These are phyloP conservation scores for Phellinidium pouzarii DNA, from an alignment of 1,284 basidiomycete species.

Conservation along the genomic window DNA sequence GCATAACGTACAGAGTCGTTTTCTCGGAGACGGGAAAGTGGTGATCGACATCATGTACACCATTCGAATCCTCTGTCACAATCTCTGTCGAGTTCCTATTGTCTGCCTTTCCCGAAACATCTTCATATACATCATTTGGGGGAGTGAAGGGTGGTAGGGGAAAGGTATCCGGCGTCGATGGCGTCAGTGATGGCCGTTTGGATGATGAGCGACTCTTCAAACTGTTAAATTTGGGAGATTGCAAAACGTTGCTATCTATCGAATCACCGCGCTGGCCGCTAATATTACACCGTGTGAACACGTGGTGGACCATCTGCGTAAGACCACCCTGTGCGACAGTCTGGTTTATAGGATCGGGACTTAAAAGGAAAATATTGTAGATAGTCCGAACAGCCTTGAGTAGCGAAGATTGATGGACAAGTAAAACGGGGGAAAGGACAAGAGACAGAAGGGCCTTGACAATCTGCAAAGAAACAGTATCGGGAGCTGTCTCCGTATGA, in stretches of 20 bases:
- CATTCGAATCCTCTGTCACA: slow-evolving; percentile 8
- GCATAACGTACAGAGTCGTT: slow-evolving; percentile 11
- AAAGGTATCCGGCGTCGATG: slow-evolving; percentile 28
- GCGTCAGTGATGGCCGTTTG: slow-evolving; percentile 24
- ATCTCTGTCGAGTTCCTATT: slow-evolving; percentile 7
- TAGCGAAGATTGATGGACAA: slow-evolving; percentile 90
- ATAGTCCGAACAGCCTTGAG: slow-evolving; percentile 94
- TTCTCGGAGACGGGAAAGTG: slow-evolving; percentile 5
- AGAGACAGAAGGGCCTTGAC: slow-evolving; percentile 89
- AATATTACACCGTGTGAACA: slow-evolving; percentile 73
- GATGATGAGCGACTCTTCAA: slow-evolving; percentile 19
- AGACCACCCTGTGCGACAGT: slow-evolving; percentile 95
- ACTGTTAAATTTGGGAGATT: slow-evolving; percentile 24
- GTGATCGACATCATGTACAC: slow-evolving; percentile 1
- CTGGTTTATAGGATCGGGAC: slow-evolving; percentile 85
- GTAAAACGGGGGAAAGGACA: slow-evolving; percentile 77
- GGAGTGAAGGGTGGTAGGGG: slow-evolving; percentile 22
- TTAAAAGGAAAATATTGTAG: slow-evolving; percentile 93
- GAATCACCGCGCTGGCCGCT: slow-evolving; percentile 23
- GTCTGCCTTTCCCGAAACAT: slow-evolving; percentile 10
- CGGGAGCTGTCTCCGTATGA: slow-evolving; percentile 81
- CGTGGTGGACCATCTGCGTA: slow-evolving; percentile 95
- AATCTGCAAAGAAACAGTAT: slow-evolving; percentile 89
- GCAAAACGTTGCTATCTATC: slow-evolving; percentile 22
- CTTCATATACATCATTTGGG: slow-evolving; percentile 11